A percentile compares a stretch with the other conserved stretches of the same genome.
phyloP scores from a whole-genome alignment of 129 eudicot species.

The Daucus carota region DNA sequence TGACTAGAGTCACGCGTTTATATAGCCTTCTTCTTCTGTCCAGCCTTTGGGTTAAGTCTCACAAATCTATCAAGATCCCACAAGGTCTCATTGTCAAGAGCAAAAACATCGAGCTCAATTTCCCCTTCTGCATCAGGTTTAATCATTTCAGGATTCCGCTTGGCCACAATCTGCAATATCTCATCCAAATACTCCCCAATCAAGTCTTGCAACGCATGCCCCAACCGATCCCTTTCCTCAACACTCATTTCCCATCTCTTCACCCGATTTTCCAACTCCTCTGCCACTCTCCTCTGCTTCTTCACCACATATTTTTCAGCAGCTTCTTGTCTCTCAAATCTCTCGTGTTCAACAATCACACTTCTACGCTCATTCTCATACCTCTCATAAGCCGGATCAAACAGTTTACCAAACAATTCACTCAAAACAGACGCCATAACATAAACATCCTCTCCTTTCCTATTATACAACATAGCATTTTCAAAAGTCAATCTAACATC shows the following conservation, averaged over 20 bases:
- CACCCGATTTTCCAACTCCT: neutral
- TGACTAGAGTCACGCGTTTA: neutral
- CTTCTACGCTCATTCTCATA: neutral
- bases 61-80: slow-evolving; percentile 49
- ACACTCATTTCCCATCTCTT: neutral
- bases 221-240: neutral
- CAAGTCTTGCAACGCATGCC: slow-evolving; percentile 12
- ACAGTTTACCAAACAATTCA: slow-evolving; percentile 15
- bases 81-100: slow-evolving; percentile 40
- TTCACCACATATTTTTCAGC: neutral
- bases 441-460: slow-evolving; percentile 34
- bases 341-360: too few relatives aligned
- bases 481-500: slow-evolving; percentile 11
- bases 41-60: neutral
- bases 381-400: slow-evolving; percentile 1
- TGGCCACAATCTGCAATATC: slow-evolving; percentile 24
- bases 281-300: neutral
- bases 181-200: slow-evolving; percentile 20
- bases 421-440: slow-evolving; percentile 22
- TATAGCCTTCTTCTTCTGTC: slow-evolving; percentile 1
- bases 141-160: slow-evolving; percentile 15
- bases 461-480: slow-evolving; percentile 19
- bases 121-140: slow-evolving; percentile 23
- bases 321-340: neutral
- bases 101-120: slow-evolving; percentile 35